phyloP scores from a whole-genome alignment of 1,139 yeast genomes.

The Hyphopichia pseudoburtonii region DNA sequence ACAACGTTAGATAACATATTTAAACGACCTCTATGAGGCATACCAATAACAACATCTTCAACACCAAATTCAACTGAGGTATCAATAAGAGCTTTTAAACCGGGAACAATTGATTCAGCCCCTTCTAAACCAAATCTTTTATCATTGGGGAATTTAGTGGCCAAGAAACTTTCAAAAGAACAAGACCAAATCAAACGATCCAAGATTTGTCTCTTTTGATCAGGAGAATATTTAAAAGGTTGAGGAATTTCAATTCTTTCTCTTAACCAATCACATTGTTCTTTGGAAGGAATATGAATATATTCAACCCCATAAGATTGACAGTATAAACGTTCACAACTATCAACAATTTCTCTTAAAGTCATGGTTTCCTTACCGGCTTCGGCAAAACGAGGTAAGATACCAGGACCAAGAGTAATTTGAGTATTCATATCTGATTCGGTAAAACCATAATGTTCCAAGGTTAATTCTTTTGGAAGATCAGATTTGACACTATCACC shows the following conservation, averaged over 20 bases:
- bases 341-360: constrained; percentile 71
- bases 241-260: constrained; percentile 91
- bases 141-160: constrained; percentile 96
- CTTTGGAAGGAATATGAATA: constrained; percentile 94
- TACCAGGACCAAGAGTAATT: constrained; percentile 95
- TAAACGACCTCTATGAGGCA: constrained; percentile 99
- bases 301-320: constrained; percentile 90
- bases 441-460: constrained; percentile 88
- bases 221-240: constrained; percentile 80
- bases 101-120: constrained; percentile 94
- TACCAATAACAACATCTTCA: constrained; percentile 95
- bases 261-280: constrained; percentile 97
- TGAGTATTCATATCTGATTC: constrained; percentile 80
- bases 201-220: constrained; percentile 92
- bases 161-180: constrained; percentile 85
- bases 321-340: constrained; percentile 86
- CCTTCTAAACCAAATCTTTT: constrained; percentile 99
- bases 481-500: constrained; percentile 65
- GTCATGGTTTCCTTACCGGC: constrained; percentile 64
- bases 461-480: constrained; percentile 81
- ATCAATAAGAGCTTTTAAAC: constrained; percentile 94
- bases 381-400: constrained; percentile 85
- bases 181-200: constrained; percentile 98
- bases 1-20: constrained; percentile 97
- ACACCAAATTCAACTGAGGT: constrained; percentile 90